Base-by-base conservation (phyloP, 2,329 filamentous ascomycete genomes). In the Tolypocladium capitatum region DNA sequence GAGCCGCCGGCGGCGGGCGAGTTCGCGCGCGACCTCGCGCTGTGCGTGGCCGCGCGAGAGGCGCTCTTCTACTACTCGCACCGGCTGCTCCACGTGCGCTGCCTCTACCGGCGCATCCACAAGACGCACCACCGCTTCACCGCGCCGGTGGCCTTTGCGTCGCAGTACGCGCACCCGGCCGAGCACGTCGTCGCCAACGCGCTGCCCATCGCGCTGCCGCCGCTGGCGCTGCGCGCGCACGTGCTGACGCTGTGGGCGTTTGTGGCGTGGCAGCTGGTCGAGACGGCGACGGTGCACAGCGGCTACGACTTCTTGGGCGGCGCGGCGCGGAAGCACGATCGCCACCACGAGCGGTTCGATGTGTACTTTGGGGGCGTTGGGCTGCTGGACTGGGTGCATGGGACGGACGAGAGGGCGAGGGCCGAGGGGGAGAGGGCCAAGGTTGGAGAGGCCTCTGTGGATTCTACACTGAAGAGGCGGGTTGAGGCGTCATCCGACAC, bases 111-210 rank as follows among this genome's bases (percentile, higher is more conserved):
- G 11, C 60, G 60, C 31, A 68, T 80, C 49, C 76, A 80, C 63
- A 78, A 78, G 53, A 63, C 63, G 21, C 76, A 80, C 54, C 76
- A 80, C 61, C 63, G 63, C 24, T 80, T 78, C 62, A 74, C 69
- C 0, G 73, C 75, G 1, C 76, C 75, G 0, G 69, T 80, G 2
- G 70, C 73, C 0, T 64, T 79, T 5, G 67, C 75, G 0, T 73
- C 75, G 2, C 72, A 79, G 53, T 80, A 76, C 52, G 74, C 74
- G 0, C 75, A 78, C 52, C 75, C 75, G 0, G 49, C 73, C n/a
- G 76, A 80, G 59, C 74, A 78, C 53, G 50, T 80, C 3, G 48
- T 76, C 11, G 72, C 75, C 16, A 78, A 78, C 52, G 64, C 68
- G 7, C 56, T 78, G 24, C 76, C 76, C 0, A 69, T 78, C 3